Evolutionary conservation across 2,329 filamentous ascomycete species (phyloP), one percentile per base, ranked within the genome.

Genomic region (Microdochium paspali): DNA sequence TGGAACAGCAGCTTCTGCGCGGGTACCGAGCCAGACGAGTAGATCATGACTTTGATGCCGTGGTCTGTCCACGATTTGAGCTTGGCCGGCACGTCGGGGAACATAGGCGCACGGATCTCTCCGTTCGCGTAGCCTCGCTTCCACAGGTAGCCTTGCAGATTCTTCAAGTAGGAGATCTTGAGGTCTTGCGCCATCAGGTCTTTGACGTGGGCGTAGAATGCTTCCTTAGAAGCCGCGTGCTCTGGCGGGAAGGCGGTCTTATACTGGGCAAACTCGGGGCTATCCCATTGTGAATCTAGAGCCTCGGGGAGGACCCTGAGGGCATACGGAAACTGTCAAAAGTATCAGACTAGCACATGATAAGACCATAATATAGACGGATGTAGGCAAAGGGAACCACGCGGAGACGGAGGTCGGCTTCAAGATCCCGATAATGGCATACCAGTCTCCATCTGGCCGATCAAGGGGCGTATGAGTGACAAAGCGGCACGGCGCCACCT

Each of bases 1-100:
- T 74, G 72, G 65, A 91, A 91, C 52, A 91, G 75, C 51, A 91
- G 71, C 66, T 89, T 87, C 71, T 93, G 87, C 13, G 87, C 87
- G 20, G 83, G 75, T 5, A 91, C 84, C 21, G 85, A 90, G 26
- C 87, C 87, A 12, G 85, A 90, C 3, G 85, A 90, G 68, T 90
- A 93, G 59, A 93, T 90, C 56, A 85, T 79, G 53, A 90, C 73
- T 50, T 70, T 70, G 51, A 79, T 69, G 24, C 74, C 76, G 25
- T 70, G 63, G 15, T 65, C 61, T 47, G 75, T 71, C 79, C 85
- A 90, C 40, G 67, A 56, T 46, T 70, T 65, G 52, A 90, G 70
- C 52, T 76, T 75, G 9, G 79, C 74, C n/a, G 78, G 69, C 18
- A 91, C 87, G 58, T 93, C 87, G 4, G 76, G 67, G 61, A 89